phyloP scores from a whole-genome alignment of 306 rosid genomes.

The Comarum palustre region DNA sequence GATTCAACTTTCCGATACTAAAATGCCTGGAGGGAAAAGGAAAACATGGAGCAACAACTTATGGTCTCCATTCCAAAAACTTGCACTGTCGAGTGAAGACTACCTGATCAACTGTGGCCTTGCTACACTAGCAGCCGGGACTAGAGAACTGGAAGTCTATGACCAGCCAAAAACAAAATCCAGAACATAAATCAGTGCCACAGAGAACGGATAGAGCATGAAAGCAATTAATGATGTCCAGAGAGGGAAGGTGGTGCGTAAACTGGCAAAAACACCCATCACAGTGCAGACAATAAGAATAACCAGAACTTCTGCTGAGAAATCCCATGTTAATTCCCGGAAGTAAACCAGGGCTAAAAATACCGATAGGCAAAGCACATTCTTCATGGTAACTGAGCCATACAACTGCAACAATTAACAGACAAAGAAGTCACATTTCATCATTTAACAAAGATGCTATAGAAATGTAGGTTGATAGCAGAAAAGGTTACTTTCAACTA shows the following conservation, averaged over 20 bases:
- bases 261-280: slow-evolving; percentile 75
- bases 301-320: slow-evolving; percentile 82
- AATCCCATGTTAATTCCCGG: slow-evolving; percentile 85
- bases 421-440: neutral
- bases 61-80: neutral
- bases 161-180: slow-evolving; percentile 87
- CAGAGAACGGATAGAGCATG: slow-evolving; percentile 81
- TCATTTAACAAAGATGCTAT: neutral
- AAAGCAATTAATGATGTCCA: slow-evolving; percentile 79
- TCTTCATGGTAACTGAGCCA: slow-evolving; percentile 91
- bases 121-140: neutral
- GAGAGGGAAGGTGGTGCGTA: slow-evolving; percentile 80
- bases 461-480: neutral
- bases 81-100: neutral
- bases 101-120: neutral
- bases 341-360: slow-evolving; percentile 79
- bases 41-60: neutral
- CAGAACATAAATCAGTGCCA: slow-evolving; percentile 81
- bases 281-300: slow-evolving; percentile 67
- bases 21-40: neutral
- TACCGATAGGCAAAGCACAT: slow-evolving; percentile 85
- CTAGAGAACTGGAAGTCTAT: slow-evolving; percentile 23
- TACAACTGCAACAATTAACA: slow-evolving; percentile 56
- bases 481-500: neutral
- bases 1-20: neutral